Conservation (phyloP, 768 basidiomycete species). For the Lyophyllum semitale region DNA sequence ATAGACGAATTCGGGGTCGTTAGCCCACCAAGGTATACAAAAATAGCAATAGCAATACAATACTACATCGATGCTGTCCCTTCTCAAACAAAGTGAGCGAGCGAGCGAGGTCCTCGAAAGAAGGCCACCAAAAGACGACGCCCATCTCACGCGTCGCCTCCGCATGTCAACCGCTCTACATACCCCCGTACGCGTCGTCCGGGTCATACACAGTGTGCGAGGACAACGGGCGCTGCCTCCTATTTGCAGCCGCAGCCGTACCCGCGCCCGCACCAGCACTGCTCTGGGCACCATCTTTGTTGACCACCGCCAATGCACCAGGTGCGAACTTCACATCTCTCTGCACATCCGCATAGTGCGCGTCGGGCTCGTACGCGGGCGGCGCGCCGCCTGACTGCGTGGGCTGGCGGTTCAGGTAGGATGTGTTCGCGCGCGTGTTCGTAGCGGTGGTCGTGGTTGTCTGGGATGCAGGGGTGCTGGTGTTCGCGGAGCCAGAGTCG, state of each 20-base stretch:
- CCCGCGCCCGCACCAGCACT: background rate
- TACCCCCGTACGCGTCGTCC: slow-evolving; percentile 71
- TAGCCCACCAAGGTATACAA: slow-evolving; percentile 7
- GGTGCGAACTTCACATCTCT: slow-evolving; percentile 19
- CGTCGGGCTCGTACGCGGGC: slow-evolving; percentile 10
- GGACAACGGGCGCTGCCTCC: slow-evolving; percentile 14
- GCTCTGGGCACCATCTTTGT: background rate
- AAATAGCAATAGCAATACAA: background rate
- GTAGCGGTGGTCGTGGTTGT: background rate
- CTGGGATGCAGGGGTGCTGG: background rate
- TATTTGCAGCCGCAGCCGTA: background rate
- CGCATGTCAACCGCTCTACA: slow-evolving; percentile 35
- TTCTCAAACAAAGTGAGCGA: too few species aligned
- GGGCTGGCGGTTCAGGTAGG: slow-evolving; percentile 14
- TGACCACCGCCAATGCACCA: background rate
- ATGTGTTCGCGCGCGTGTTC: background rate
- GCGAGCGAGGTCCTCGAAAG: background rate
- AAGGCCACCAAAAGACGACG: background rate
- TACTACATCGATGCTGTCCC: background rate
- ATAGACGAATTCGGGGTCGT: slow-evolving; percentile 18
- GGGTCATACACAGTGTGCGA: slow-evolving; percentile 56
- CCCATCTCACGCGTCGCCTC: background rate
- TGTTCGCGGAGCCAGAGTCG: background rate
- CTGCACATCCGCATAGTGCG: slow-evolving; percentile 19
- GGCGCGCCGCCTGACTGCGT: slow-evolving; percentile 7